Percentiles rank a stretch among this genome's conserved stretches.
Conservation (phyloP, 148 eudicot genomes). For the Camellia sinensis region DNA sequence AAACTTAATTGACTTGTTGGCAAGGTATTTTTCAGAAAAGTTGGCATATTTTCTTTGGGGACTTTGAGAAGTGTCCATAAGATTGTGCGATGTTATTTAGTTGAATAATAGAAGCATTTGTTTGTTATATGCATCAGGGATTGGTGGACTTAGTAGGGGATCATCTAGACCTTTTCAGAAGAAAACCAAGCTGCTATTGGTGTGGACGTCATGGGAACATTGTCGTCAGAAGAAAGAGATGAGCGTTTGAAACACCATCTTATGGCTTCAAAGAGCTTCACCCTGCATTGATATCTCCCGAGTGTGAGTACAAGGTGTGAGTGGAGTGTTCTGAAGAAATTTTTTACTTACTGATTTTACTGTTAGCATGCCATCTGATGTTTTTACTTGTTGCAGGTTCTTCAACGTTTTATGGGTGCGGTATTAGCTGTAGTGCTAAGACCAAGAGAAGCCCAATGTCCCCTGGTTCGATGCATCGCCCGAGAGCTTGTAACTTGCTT, state of each 20-base stretch:
- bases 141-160: conserved; percentile 79
- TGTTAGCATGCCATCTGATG: conserved; percentile 24
- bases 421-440: conserved; percentile 69
- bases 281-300: conserved; percentile 40
- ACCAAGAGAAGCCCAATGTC: conserved; percentile 87
- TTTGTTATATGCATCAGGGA: conserved; percentile 58
- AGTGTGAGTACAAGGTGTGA: conserved; percentile 95
- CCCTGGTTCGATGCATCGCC: conserved; percentile 82
- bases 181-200: conserved; percentile 90
- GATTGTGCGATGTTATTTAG: not conserved
- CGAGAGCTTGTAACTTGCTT: conserved; percentile 88
- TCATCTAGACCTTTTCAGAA: conserved; percentile 85
- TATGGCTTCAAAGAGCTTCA: conserved; percentile 83
- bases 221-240: conserved; percentile 97
- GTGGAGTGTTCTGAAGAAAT: conserved; percentile 27
- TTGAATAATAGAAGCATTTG: not conserved
- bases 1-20: conserved; percentile 88
- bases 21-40: conserved; percentile 48
- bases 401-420: conserved; percentile 79
- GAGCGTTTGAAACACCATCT: conserved; percentile 92
- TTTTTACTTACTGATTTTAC: conserved; percentile 8
- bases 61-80: not conserved
- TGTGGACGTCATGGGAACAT: conserved; percentile 86
- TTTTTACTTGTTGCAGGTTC: conserved; percentile 48
- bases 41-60: not conserved